Conservation (phyloP, 495 filamentous ascomycete species). For the Talaromyces borbonicus region DNA sequence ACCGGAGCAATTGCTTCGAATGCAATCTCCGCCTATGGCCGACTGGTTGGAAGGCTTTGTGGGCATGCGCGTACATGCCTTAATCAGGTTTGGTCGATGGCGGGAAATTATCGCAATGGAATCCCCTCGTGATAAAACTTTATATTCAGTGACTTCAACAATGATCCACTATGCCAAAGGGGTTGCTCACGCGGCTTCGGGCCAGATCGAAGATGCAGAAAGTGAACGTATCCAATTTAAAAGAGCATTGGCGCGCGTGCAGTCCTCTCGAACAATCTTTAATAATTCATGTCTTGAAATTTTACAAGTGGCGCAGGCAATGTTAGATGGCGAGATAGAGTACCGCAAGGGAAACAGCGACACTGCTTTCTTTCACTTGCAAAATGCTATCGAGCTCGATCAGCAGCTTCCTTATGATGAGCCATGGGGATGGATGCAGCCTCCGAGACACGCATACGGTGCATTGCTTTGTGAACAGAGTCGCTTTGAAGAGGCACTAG, state of each 20-base stretch:
- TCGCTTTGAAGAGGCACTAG: slow-evolving; percentile 41
- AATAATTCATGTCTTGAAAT: slow-evolving; percentile 56
- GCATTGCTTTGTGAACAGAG: slow-evolving; percentile 55
- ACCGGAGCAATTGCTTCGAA: slow-evolving; percentile 48
- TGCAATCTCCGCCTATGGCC: slow-evolving; percentile 58
- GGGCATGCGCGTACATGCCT: slow-evolving; percentile 50
- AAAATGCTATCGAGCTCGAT: slow-evolving; percentile 41
- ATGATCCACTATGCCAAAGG: slow-evolving; percentile 57
- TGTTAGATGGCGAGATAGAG: slow-evolving; percentile 60
- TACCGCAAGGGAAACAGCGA: slow-evolving; percentile 50
- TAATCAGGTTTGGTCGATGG: slow-evolving; percentile 60
- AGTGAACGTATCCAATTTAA: slow-evolving; percentile 34
- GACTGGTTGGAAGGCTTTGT: slow-evolving; percentile 63
- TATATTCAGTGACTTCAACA: slow-evolving; percentile 55
- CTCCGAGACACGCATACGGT: slow-evolving; percentile 54
- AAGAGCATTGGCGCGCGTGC: slow-evolving; percentile 35
- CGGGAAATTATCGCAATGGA: slow-evolving; percentile 41
- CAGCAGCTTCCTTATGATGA: slow-evolving; percentile 54
- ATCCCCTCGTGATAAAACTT: slow-evolving; percentile 36
- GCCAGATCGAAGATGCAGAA: slow-evolving; percentile 36
- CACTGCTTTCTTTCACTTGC: slow-evolving; percentile 44
- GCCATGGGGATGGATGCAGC: slow-evolving; percentile 65
- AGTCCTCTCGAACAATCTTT: slow-evolving; percentile 47
- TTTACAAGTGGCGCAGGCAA: slow-evolving; percentile 45
- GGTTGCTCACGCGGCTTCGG: slow-evolving; percentile 48